phyloP scores from a whole-genome alignment of 805 yeast species.

The Yarrowia keelungensis region DNA sequence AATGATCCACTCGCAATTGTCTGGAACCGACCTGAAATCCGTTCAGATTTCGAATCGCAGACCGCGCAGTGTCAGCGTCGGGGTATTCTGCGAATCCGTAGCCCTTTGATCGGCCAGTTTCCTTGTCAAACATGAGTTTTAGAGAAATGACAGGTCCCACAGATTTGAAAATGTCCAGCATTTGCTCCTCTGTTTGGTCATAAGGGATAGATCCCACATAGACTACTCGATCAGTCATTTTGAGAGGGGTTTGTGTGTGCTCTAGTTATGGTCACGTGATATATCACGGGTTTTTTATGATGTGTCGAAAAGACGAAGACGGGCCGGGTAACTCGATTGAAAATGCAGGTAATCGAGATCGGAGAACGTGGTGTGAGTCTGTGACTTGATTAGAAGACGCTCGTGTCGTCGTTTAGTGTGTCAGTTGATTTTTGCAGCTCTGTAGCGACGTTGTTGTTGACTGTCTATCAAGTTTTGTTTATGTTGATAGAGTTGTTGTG shows the following conservation, averaged over 20 bases:
- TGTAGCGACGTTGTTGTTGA: too few species aligned
- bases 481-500: too few species aligned
- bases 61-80: constrained; percentile 84
- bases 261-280: not conserved
- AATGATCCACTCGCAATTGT: constrained; percentile 74
- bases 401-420: not conserved
- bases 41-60: constrained; percentile 88
- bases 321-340: not conserved
- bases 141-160: constrained; percentile 86
- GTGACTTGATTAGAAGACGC: not conserved
- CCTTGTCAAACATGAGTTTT: constrained; percentile 81
- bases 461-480: too few species aligned
- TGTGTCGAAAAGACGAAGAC: not conserved
- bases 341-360: constrained; percentile 12
- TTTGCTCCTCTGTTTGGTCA: constrained; percentile 93
- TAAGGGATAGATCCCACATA: constrained; percentile 89
- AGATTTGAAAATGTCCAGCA: constrained; percentile 80
- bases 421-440: not conserved
- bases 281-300: not conserved
- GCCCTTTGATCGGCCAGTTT: constrained; percentile 90
- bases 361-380: not conserved
- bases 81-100: constrained; percentile 85
- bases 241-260: not conserved
- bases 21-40: constrained; percentile 78
- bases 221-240: constrained; percentile 54